Conservation (phyloP, 495 filamentous ascomycete species). For the Copromyces sp. region DNA sequence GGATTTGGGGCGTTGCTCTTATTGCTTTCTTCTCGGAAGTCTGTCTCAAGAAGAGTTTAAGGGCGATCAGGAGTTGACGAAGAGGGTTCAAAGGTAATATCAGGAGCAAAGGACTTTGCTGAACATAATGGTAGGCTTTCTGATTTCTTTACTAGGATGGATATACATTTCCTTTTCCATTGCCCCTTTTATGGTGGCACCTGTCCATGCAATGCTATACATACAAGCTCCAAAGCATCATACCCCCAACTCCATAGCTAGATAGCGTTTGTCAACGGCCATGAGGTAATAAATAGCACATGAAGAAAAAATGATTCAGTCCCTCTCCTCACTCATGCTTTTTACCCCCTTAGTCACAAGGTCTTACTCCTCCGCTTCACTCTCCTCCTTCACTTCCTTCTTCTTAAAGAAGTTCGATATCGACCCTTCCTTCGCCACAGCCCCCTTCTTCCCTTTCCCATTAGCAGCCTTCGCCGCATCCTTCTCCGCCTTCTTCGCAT, state of each 20-base stretch:
- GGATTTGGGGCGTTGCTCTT: background rate
- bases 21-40: background rate
- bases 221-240: background rate
- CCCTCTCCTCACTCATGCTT: background rate
- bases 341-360: background rate
- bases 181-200: background rate
- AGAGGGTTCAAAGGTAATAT: background rate
- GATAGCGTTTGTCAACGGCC: background rate
- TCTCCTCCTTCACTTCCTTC: constrained; percentile 30
- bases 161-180: background rate
- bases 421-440: background rate
- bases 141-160: background rate
- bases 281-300: background rate
- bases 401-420: constrained; percentile 8
- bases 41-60: background rate
- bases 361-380: constrained; percentile 15
- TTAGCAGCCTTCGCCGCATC: constrained; percentile 15
- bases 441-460: constrained; percentile 13
- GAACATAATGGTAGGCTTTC: background rate
- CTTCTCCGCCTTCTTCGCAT: constrained; percentile 43
- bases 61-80: background rate
- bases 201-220: background rate
- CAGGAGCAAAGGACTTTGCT: background rate
- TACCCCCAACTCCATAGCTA: background rate
- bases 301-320: background rate